Percentiles rank a stretch among this genome's conserved stretches.
phyloP scores from a whole-genome alignment of 2,329 filamentous ascomycete species.

The Neonectria faginata region DNA sequence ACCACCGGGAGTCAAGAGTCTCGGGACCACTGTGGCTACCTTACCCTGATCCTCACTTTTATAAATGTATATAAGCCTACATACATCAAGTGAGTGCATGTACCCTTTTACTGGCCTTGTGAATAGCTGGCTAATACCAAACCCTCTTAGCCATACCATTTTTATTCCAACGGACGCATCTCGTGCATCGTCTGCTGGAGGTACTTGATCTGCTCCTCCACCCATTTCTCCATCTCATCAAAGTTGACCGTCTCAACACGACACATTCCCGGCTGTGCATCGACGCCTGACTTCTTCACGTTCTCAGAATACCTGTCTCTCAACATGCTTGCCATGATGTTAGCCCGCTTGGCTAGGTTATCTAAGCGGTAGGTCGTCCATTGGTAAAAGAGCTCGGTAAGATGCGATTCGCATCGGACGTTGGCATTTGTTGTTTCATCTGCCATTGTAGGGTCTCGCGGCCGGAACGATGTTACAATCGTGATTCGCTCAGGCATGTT shows the following conservation, averaged over 20 bases:
- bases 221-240: constrained; percentile 43
- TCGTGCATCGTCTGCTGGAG: constrained; percentile 48
- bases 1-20: too few species aligned
- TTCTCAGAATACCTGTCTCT: constrained; percentile 42
- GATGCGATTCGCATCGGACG: constrained; percentile 42
- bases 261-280: constrained; percentile 42
- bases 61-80: neutral
- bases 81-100: neutral
- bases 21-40: too few species aligned
- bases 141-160: neutral
- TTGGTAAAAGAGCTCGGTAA: constrained; percentile 47
- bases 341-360: constrained; percentile 37
- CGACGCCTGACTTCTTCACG: constrained; percentile 36
- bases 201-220: constrained; percentile 46
- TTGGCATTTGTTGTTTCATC: constrained; percentile 55
- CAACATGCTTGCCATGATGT: constrained; percentile 33
- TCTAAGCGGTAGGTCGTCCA: constrained; percentile 47
- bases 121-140: neutral
- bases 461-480: constrained; percentile 59
- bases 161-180: constrained; percentile 36
- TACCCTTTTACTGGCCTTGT: neutral
- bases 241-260: constrained; percentile 45
- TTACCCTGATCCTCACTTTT: too few species aligned
- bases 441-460: constrained; percentile 51
- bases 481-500: constrained; percentile 59